These are phyloP conservation scores for Mucor mucedo DNA, from an alignment of 371 early-diverging fungal species.

Conservation along the genomic window DNA sequence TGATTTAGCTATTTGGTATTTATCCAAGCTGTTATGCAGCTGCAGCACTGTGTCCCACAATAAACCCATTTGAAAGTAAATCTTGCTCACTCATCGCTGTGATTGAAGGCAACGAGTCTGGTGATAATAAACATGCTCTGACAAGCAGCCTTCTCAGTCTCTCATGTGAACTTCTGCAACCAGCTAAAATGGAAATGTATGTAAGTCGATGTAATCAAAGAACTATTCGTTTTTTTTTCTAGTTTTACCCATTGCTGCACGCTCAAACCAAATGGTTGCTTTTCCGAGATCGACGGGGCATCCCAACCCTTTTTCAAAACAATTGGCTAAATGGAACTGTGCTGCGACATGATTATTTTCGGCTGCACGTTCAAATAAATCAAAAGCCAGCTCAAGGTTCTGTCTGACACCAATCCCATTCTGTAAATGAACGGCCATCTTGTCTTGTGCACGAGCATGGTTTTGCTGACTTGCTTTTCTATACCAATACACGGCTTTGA, in stretches of 20 bases:
- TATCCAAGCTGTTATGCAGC: slow-evolving; percentile 43
- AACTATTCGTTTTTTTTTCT: background rate
- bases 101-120: slow-evolving; percentile 35
- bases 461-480: slow-evolving; percentile 63
- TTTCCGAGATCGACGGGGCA: slow-evolving; percentile 59
- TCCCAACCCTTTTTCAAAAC: slow-evolving; percentile 73
- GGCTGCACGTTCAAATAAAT: slow-evolving; percentile 70
- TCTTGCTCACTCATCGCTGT: slow-evolving; percentile 37
- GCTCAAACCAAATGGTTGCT: slow-evolving; percentile 72
- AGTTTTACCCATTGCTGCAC: slow-evolving; percentile 59
- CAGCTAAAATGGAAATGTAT: slow-evolving; percentile 34
- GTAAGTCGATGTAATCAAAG: background rate
- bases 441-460: slow-evolving; percentile 75
- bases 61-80: slow-evolving; percentile 44
- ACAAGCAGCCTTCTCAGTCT: slow-evolving; percentile 55
- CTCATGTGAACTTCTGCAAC: slow-evolving; percentile 64
- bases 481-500: slow-evolving; percentile 66
- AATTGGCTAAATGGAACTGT: slow-evolving; percentile 67
- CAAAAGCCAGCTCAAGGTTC: slow-evolving; percentile 60
- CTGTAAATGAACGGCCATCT: slow-evolving; percentile 77
- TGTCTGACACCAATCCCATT: slow-evolving; percentile 68
- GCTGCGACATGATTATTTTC: slow-evolving; percentile 67
- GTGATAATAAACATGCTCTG: slow-evolving; percentile 46
- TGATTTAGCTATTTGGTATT: background rate
- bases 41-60: slow-evolving; percentile 55